Conservation (phyloP, 768 basidiomycete genomes). For the Lanmaoa rubissima region DNA sequence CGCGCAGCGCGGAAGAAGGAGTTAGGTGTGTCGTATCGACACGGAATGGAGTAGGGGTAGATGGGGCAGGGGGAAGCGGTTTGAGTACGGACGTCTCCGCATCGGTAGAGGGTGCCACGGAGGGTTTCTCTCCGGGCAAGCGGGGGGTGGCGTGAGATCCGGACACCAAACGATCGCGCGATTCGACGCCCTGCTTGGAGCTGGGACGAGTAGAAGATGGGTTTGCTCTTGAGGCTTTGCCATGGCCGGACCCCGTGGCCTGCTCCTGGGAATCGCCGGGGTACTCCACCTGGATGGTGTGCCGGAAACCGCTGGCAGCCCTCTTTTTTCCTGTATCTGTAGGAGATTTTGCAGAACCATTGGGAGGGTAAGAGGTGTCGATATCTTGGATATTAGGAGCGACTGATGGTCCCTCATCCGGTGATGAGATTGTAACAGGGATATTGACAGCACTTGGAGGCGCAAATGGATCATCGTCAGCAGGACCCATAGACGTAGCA, state of each 20-base stretch:
- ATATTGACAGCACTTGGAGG: constrained; percentile 32
- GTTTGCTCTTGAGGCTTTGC: constrained; percentile 21
- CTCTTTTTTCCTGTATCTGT: constrained; percentile 48
- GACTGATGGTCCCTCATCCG: constrained; percentile 23
- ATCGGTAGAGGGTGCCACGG: constrained; percentile 11
- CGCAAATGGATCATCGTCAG: constrained; percentile 76
- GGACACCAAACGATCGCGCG: constrained; percentile 21
- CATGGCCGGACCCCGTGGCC: constrained; percentile 17
- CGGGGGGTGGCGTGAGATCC: constrained; percentile 7
- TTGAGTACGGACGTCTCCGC: constrained; percentile 19
- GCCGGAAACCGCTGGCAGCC: constrained; percentile 54
- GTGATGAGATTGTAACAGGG: constrained; percentile 29
- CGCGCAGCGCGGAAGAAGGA: constrained; percentile 28
- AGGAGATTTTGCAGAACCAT: constrained; percentile 33
- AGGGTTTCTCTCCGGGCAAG: constrained; percentile 17
- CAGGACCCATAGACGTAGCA: constrained; percentile 37
- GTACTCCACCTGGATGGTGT: constrained; percentile 98
- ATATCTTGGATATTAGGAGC: constrained; percentile 20
- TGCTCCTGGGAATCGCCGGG: constrained; percentile 47
- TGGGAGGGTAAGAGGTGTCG: constrained; percentile 20
- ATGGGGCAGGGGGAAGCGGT: constrained; percentile 31
- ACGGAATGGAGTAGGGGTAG: constrained; percentile 18
- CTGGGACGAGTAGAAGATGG: constrained; percentile 5
- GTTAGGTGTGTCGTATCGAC: constrained; percentile 22
- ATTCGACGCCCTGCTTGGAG: constrained; percentile 14